These are phyloP conservation scores for Wickerhamomyces sp. DNA, from an alignment of 1,139 yeast genomes.

Conservation along the genomic window DNA sequence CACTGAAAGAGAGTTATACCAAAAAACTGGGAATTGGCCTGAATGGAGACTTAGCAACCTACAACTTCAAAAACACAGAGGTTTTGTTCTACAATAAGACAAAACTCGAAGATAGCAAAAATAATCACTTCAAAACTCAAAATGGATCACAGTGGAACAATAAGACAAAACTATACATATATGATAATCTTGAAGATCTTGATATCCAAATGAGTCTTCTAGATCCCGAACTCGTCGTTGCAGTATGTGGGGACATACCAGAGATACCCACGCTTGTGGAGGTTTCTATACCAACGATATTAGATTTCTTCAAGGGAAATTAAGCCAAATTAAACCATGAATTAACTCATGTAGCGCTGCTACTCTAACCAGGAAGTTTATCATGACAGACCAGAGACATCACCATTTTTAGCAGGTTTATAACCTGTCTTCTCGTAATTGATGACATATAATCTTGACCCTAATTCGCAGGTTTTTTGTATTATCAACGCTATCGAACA, in stretches of 20 bases:
- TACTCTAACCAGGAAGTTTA: no score
- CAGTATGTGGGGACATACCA: background rate
- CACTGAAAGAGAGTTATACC: slow-evolving; percentile 66
- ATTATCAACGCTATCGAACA: no score
- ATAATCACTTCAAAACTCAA: background rate
- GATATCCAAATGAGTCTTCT: slow-evolving; percentile 8
- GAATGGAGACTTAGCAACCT: slow-evolving; percentile 40
- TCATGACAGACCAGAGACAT: no score
- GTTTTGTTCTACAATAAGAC: background rate
- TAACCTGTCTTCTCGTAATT: no score
- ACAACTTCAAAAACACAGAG: slow-evolving; percentile 23
- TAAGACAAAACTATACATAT: slow-evolving; percentile 1
- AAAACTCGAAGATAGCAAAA: background rate
- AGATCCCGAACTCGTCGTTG: slow-evolving; percentile 1
- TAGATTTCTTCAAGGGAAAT: background rate
- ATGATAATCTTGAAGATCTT: slow-evolving; percentile 3
- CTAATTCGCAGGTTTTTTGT: no score
- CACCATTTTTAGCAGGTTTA: no score
- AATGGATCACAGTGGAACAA: slow-evolving; percentile 2
- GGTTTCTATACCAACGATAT: background rate
- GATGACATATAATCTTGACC: no score
- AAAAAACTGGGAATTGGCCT: slow-evolving; percentile 61
- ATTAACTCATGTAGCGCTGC: no score
- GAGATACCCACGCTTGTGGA: background rate
- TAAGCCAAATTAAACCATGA: no score